These are phyloP conservation scores for Fragaria ananassa DNA, from an alignment of 306 rosid species.

Conservation along the genomic window DNA sequence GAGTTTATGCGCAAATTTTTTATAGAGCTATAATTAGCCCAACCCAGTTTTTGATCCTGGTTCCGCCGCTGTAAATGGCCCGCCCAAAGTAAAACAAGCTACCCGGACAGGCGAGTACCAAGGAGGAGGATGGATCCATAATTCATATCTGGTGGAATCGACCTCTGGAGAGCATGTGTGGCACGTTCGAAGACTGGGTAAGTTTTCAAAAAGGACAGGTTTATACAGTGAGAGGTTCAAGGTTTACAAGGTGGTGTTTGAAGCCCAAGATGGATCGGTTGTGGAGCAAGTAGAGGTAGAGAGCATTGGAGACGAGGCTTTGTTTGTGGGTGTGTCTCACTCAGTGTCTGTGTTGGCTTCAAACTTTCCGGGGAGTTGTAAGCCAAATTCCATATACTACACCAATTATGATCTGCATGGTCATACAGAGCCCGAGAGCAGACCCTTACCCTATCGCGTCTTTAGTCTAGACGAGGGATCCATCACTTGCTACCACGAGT, in stretches of 20 bases:
- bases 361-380: not conserved
- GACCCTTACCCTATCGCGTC: not conserved
- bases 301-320: not conserved
- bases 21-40: too few species aligned
- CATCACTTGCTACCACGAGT: not conserved
- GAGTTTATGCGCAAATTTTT: too few species aligned
- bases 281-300: not conserved
- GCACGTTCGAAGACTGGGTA: not conserved
- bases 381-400: not conserved
- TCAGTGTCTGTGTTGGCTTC: not conserved
- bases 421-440: not conserved
- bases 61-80: not conserved
- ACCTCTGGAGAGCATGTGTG: not conserved
- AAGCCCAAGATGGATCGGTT: not conserved
- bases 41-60: too few species aligned
- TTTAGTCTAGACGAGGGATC: not conserved
- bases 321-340: not conserved
- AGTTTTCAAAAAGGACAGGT: not conserved
- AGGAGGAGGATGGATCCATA: not conserved
- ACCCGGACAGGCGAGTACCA: not conserved
- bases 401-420: not conserved
- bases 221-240: not conserved
- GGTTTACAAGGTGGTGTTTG: not conserved
- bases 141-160: not conserved
- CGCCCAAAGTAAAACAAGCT: not conserved